A percentile compares a stretch with the other conserved stretches of the same genome.
phyloP scores from a whole-genome alignment of 139 green algal species.

The Coelastrella sp. region DNA sequence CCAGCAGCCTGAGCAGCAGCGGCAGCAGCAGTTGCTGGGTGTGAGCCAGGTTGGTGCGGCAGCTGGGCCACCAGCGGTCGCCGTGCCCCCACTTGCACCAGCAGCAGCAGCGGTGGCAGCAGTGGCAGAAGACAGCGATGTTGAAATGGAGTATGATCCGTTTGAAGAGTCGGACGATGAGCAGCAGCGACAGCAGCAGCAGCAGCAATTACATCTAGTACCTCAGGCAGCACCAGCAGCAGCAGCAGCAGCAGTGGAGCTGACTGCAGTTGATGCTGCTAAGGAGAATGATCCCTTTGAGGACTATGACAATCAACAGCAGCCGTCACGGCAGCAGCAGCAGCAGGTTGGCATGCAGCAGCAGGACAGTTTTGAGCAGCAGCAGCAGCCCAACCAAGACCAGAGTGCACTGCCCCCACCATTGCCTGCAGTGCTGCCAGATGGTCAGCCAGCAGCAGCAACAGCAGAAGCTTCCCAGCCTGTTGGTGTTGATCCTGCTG shows the following conservation, averaged over 20 bases:
- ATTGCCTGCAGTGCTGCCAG: background rate
- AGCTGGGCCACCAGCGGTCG: too few species aligned
- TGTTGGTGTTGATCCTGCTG: background rate
- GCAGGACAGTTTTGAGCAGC: background rate
- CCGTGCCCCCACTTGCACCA: too few species aligned
- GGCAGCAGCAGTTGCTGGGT: too few species aligned
- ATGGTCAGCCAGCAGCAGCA: background rate
- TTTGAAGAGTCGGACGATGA: background rate
- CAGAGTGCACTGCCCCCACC: background rate
- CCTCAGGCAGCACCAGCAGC: background rate
- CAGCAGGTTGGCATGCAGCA: background rate
- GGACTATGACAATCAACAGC: slow-evolving; percentile 14
- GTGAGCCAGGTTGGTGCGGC: too few species aligned
- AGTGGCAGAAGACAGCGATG: too few species aligned
- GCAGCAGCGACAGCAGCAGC: background rate
- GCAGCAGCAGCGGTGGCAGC: too few species aligned
- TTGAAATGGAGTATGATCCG: too few species aligned
- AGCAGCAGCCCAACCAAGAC: background rate
- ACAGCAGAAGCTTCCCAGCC: background rate
- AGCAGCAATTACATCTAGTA: background rate
- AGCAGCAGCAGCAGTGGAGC: slow-evolving; percentile 8
- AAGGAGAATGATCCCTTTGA: background rate
- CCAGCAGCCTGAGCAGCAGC: too few species aligned
- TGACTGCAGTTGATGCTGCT: background rate
- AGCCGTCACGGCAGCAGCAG: background rate